Evolutionary conservation across 2,329 filamentous ascomycete genomes (phyloP), one percentile per base, ranked within the genome.

Genomic region (Cladosporium colombiae): DNA sequence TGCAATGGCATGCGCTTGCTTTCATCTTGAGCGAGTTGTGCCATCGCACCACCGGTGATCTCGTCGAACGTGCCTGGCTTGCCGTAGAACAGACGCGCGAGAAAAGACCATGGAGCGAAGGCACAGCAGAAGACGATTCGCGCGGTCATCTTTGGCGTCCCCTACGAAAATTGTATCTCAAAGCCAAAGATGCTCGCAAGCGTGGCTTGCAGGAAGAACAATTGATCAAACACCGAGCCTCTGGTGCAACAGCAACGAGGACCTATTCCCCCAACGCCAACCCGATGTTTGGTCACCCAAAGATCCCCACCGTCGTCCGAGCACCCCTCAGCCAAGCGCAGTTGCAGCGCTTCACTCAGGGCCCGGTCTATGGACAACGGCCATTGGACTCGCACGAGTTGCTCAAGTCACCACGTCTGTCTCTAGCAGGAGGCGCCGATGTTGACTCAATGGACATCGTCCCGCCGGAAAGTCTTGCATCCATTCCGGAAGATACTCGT

Each of bases 1-100:
- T 87, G 70, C 88, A 89, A 71, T 89, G 87, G 87, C 86, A 88
- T 71, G 84, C 86, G 2, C 80, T 89, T 44, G 86, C 86, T 0
- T 88, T 87, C 71, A 80, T 88, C 4, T 78, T 89, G 8, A 84
- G 84, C 1, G 85, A 89, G 69, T 78, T 89, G 0, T 88, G 85
- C 69, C 80, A 84, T 16, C 82, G 85, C 27, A 85, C 84, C 6
- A 81, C 80, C 33, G 86, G 86, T 27, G 83, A 84, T 25, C 76
- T 84, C 0, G 85, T 87, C 0, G 85, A 89, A 62, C 81, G 86
- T 29, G 87, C 86, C 3, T 89, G 87, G 87, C 74, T 77, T 27
- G 85, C 86, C 1, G 80, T 89, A 18, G 83, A 86, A 66, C 77
- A 77, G 31, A 81, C 80, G 1, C 73, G 79, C 11, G 75, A 78